A percentile compares a stretch with the other conserved stretches of the same genome.
phyloP scores from a whole-genome alignment of 1,284 basidiomycete species.

The Ustilago sp. region DNA sequence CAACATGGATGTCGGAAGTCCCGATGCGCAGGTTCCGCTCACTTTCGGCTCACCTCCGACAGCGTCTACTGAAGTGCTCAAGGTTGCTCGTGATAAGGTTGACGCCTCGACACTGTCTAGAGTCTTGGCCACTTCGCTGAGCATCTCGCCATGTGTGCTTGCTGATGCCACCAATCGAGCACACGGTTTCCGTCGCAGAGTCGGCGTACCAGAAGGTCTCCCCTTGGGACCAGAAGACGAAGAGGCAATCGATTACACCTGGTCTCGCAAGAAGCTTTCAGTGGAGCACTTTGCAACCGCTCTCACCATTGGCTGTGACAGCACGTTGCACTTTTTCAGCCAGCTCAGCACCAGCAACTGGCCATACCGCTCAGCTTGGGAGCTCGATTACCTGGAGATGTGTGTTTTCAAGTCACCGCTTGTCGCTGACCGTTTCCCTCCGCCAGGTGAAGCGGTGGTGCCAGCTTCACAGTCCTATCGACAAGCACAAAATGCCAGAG shows the following conservation, averaged over 20 bases:
- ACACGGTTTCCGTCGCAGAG: constrained; percentile 57
- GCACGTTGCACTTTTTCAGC: constrained; percentile 44
- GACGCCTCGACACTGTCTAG: constrained; percentile 36
- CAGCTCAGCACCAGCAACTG: constrained; percentile 56
- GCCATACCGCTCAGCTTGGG: constrained; percentile 62
- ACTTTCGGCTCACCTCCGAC: constrained; percentile 38
- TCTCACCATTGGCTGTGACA: constrained; percentile 48
- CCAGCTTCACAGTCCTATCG: constrained; percentile 42
- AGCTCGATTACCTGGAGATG: constrained; percentile 66
- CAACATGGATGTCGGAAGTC: constrained; percentile 20
- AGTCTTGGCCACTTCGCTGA: constrained; percentile 37
- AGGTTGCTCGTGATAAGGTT: constrained; percentile 31
- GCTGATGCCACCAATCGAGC: constrained; percentile 49
- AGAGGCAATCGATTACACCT: constrained; percentile 63
- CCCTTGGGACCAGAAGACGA: constrained; percentile 50
- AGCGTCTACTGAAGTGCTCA: constrained; percentile 29
- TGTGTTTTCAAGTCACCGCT: constrained; percentile 63
- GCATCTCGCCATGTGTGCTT: constrained; percentile 53
- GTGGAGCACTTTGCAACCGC: constrained; percentile 58
- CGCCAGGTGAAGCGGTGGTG: constrained; percentile 54
- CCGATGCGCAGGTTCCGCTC: constrained; percentile 31
- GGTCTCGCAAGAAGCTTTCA: constrained; percentile 57
- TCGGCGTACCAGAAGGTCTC: constrained; percentile 61
- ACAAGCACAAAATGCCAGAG: constrained; percentile 30
- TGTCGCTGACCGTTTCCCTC: constrained; percentile 59